These are phyloP conservation scores for Podaxis sp. DNA, from an alignment of 768 basidiomycete species.

Conservation along the genomic window DNA sequence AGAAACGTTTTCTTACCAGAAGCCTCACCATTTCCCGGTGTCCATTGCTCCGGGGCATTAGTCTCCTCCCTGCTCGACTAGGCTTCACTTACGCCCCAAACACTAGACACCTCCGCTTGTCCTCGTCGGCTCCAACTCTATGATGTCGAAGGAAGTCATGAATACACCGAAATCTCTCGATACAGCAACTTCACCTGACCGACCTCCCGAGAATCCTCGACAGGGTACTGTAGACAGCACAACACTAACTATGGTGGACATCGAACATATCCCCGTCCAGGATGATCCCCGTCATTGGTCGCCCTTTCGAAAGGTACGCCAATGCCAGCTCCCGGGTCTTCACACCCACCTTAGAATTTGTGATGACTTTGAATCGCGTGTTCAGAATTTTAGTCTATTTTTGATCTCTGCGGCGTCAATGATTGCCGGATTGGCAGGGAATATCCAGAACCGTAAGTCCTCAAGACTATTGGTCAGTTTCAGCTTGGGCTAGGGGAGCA, in stretches of 20 bases:
- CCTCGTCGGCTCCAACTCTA: not conserved
- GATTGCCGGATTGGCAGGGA: slow-evolving; percentile 53
- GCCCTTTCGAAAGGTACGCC: slow-evolving; percentile 43
- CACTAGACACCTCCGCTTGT: not conserved
- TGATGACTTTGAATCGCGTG: not conserved
- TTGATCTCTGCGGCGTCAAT: slow-evolving; percentile 50
- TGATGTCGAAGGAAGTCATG: not conserved
- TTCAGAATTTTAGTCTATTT: slow-evolving; percentile 38
- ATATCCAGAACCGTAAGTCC: slow-evolving; percentile 60
- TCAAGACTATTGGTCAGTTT: not conserved
- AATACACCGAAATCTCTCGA: not conserved
- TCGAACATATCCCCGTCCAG: slow-evolving; percentile 48
- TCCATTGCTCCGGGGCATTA: not conserved
- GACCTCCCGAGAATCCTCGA: slow-evolving; percentile 3
- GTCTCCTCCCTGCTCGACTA: not conserved
- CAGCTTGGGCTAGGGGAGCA: not conserved
- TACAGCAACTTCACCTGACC: not conserved
- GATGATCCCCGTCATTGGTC: slow-evolving; percentile 66
- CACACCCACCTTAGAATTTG: not conserved
- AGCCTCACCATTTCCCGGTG: not conserved
- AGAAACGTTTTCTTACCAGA: not conserved
- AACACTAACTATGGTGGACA: slow-evolving; percentile 26
- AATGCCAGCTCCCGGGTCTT: not conserved
- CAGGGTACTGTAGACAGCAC: not conserved
- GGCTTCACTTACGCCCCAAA: not conserved